A percentile compares a stretch with the other conserved stretches of the same genome.
phyloP scores from a whole-genome alignment of 257 asterid species.

The Ajuga chamaepitys region DNA sequence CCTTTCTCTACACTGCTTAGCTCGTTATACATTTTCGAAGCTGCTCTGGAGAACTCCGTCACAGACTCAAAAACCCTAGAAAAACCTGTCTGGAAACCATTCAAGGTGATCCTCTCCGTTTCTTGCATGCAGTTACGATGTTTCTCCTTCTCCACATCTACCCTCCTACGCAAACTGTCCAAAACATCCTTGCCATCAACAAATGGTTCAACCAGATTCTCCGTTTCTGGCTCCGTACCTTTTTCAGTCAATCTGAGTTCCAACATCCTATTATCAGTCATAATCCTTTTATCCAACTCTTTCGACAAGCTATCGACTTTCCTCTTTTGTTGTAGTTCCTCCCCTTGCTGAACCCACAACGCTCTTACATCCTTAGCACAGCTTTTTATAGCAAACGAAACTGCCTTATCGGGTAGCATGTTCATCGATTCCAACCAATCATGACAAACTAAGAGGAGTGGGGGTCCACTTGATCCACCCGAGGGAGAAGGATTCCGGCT shows the following conservation, averaged over 20 bases:
- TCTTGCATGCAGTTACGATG: slow-evolving; percentile 60
- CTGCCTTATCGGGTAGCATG: slow-evolving; percentile 59
- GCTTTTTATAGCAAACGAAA: slow-evolving; percentile 49
- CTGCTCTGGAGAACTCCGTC: slow-evolving; percentile 67
- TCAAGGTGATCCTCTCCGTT: slow-evolving; percentile 61
- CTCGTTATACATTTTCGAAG: slow-evolving; percentile 55
- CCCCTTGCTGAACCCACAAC: slow-evolving; percentile 83
- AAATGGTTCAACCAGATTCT: slow-evolving; percentile 33
- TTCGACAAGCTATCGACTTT: slow-evolving; percentile 69
- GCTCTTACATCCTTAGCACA: slow-evolving; percentile 75
- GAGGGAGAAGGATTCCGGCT: slow-evolving; percentile 1
- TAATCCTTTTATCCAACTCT: slow-evolving; percentile 56
- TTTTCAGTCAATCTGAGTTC: slow-evolving; percentile 47
- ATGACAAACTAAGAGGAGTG: slow-evolving; percentile 50
- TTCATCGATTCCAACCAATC: slow-evolving; percentile 60
- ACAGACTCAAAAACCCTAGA: slow-evolving; percentile 66
- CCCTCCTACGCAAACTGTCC: slow-evolving; percentile 50
- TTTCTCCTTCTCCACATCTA: slow-evolving; percentile 66
- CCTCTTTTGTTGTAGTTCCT: slow-evolving; percentile 71
- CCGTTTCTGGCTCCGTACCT: slow-evolving; percentile 28
- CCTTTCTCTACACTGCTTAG: slow-evolving; percentile 26
- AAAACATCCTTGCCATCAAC: slow-evolving; percentile 44
- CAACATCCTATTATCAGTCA: slow-evolving; percentile 38
- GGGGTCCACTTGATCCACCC: slow-evolving; percentile 18
- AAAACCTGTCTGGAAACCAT: slow-evolving; percentile 80